phyloP scores from a whole-genome alignment of 805 yeast species.

The Komagataella ulmi region DNA sequence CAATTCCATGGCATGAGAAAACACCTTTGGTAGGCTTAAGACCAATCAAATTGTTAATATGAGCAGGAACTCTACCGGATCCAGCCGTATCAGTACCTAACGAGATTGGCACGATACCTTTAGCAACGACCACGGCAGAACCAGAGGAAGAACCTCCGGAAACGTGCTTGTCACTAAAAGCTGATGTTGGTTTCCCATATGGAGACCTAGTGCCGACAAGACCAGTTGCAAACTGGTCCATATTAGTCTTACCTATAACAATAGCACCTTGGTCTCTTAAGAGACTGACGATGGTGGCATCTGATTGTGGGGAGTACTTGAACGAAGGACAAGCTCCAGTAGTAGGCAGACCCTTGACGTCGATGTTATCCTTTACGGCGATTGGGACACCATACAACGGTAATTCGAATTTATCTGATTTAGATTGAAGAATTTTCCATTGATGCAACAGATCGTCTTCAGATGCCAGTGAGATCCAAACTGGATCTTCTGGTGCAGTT shows the following conservation, averaged over 20 bases:
- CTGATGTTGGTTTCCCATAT: conserved; percentile 77
- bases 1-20: conserved; percentile 82
- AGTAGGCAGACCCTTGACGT: conserved; percentile 67
- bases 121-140: conserved; percentile 82
- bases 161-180: conserved; percentile 66
- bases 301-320: conserved; percentile 52
- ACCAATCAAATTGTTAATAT: conserved; percentile 81
- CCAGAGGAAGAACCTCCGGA: conserved; percentile 96
- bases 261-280: conserved; percentile 87
- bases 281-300: conserved; percentile 63
- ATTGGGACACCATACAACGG: conserved; percentile 90
- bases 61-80: conserved; percentile 96
- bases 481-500: conserved; percentile 50
- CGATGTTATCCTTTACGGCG: conserved; percentile 92
- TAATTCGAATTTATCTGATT: conserved; percentile 34
- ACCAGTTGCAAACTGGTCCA: conserved; percentile 97
- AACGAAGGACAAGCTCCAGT: conserved; percentile 95
- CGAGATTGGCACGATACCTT: conserved; percentile 81
- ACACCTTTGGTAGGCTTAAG: conserved; percentile 87
- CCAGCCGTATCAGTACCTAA: conserved; percentile 98
- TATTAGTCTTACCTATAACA: conserved; percentile 83
- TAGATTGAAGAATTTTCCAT: conserved; percentile 63
- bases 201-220: conserved; percentile 93
- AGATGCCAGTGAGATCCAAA: conserved; percentile 80
- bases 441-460: conserved; percentile 55